Percentiles rank a stretch among this genome's conserved stretches.
These are phyloP conservation scores for Aureobasidium sp. DNA, from an alignment of 2,329 filamentous ascomycete genomes.

Conservation along the genomic window DNA sequence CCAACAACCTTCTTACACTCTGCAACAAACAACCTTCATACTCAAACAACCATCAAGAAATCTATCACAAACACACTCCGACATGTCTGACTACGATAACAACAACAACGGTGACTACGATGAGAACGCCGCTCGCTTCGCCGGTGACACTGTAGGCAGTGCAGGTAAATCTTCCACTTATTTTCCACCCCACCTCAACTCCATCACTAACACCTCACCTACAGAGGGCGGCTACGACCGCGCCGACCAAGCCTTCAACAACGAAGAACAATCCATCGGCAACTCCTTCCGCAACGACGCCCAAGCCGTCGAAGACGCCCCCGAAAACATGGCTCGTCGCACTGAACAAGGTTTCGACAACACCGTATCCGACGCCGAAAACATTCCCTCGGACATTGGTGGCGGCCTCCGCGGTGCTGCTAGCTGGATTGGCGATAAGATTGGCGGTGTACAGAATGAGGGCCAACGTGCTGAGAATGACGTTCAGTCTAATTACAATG, in stretches of 20 bases:
- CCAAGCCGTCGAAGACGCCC: slow-evolving; percentile 14
- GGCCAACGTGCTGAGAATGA: slow-evolving; percentile 3
- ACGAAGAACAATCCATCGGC: slow-evolving; percentile 8
- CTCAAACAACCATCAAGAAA: no score
- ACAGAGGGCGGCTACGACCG: slow-evolving; percentile 13
- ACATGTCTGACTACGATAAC: slow-evolving; percentile 4
- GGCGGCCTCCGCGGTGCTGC: slow-evolving; percentile 11
- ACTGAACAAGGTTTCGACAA: slow-evolving; percentile 12
- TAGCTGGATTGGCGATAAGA: slow-evolving; percentile 13
- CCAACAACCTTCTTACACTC: no score
- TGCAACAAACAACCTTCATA: no score
- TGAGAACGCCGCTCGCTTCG: slow-evolving; percentile 14
- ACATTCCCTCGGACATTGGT: slow-evolving; percentile 15
- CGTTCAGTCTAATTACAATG: background rate
- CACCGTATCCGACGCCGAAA: slow-evolving; percentile 13
- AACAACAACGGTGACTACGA: slow-evolving; percentile 11
- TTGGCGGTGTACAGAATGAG: slow-evolving; percentile 10
- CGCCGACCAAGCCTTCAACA: slow-evolving; percentile 12
- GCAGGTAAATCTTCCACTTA: background rate
- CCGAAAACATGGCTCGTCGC: slow-evolving; percentile 9
- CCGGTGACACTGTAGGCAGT: slow-evolving; percentile 15
- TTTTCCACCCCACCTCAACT: no score
- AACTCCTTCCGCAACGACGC: slow-evolving; percentile 13
- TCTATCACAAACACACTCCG: background rate
- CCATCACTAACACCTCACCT: background rate